Evolutionary conservation across 2,329 filamentous ascomycete species (phyloP).

Genomic region (Trichoderma brevicompactum): DNA sequence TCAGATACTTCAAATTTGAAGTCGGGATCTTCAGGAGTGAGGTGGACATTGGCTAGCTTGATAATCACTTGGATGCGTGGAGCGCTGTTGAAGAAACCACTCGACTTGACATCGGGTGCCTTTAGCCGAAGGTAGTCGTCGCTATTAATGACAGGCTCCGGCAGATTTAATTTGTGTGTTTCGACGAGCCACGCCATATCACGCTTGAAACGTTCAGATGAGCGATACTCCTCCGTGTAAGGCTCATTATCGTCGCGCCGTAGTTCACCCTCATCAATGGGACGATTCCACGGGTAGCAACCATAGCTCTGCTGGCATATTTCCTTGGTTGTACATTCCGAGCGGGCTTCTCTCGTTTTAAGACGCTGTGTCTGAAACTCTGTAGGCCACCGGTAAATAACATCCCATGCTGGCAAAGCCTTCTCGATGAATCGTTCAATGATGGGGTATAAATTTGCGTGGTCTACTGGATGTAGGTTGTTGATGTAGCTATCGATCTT

Average conservation of each 20-base stretch:
- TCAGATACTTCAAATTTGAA: constrained; percentile 7
- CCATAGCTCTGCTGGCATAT: constrained; percentile 29
- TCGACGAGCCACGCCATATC: constrained; percentile 38
- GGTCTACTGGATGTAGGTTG: constrained; percentile 52
- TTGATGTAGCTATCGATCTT: constrained; percentile 58
- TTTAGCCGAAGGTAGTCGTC: constrained; percentile 21
- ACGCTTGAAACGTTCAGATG: constrained; percentile 33
- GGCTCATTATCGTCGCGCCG: constrained; percentile 31
- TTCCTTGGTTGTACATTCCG: constrained; percentile 32
- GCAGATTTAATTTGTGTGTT: constrained; percentile 36
- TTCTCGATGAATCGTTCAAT: constrained; percentile 22
- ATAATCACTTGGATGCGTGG: constrained; percentile 63
- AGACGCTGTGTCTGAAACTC: constrained; percentile 39
- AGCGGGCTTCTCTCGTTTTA: constrained; percentile 15
- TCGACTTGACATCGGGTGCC: constrained; percentile 35
- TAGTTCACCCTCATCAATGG: constrained; percentile 36
- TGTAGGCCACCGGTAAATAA: constrained; percentile 22
- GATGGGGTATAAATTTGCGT: constrained; percentile 10
- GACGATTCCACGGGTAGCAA: constrained; percentile 34
- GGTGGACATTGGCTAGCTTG: constrained; percentile 64
- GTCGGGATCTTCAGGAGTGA: constrained; percentile 60
- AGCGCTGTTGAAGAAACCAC: constrained; percentile 39
- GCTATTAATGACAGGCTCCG: constrained; percentile 27
- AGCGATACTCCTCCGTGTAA: constrained; percentile 28
- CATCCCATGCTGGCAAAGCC: constrained; percentile 21